Conservation (phyloP, 2,329 filamentous ascomycete genomes). For the Pseudogymnoascus verrucosus region DNA sequence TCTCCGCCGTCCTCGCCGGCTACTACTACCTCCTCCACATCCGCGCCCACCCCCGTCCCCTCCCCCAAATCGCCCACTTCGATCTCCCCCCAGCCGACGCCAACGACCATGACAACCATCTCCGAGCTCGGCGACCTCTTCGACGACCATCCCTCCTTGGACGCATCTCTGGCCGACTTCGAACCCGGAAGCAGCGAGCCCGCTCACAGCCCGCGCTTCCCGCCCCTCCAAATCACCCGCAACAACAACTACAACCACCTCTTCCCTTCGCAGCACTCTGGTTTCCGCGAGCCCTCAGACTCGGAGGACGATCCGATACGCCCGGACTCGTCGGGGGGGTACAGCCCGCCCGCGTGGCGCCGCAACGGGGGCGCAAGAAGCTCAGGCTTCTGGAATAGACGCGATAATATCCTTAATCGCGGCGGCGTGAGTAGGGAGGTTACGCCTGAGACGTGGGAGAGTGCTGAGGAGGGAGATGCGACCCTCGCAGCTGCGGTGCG, state of each 20-base stretch:
- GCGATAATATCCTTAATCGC: slow-evolving; percentile 40
- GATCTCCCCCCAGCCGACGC: background rate
- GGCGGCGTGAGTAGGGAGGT: slow-evolving; percentile 44
- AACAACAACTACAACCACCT: slow-evolving; percentile 15
- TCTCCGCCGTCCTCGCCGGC: slow-evolving; percentile 21
- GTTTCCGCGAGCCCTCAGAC: slow-evolving; percentile 45
- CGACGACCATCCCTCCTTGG: slow-evolving; percentile 51
- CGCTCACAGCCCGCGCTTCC: slow-evolving; percentile 14
- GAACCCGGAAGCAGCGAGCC: slow-evolving; percentile 40
- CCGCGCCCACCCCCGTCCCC: slow-evolving; percentile 18
- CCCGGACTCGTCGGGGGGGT: slow-evolving; percentile 42
- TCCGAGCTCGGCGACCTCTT: slow-evolving; percentile 41
- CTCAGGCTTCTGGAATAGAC: slow-evolving; percentile 41
- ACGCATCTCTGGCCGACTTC: slow-evolving; percentile 55
- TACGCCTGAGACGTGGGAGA: slow-evolving; percentile 50
- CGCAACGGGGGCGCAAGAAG: slow-evolving; percentile 34
- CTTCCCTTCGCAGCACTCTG: slow-evolving; percentile 51
- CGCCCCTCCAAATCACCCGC: background rate
- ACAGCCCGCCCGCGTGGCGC: slow-evolving; percentile 59
- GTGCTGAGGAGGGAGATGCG: slow-evolving; percentile 38
- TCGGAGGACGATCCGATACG: slow-evolving; percentile 28
- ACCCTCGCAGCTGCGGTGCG: slow-evolving; percentile 23
- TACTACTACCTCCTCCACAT: slow-evolving; percentile 26
- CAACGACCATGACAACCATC: slow-evolving; percentile 29
- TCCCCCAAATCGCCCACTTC: background rate